Conservation (phyloP, 1,139 yeast genomes). For the Candida gigantensis region DNA sequence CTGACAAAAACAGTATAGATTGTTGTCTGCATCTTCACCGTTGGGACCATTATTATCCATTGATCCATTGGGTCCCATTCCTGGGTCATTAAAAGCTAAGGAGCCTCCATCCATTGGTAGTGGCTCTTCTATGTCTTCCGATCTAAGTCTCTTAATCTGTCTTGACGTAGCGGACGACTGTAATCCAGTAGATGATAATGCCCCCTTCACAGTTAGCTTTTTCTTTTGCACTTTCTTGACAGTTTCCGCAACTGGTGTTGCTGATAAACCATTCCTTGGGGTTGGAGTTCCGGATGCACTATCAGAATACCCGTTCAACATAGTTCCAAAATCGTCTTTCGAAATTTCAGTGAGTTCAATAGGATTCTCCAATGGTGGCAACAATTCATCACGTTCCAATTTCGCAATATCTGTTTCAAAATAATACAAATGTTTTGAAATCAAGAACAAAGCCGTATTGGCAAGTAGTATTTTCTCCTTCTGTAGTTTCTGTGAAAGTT, state of each 20-base stretch:
- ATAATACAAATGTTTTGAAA: conserved; percentile 70
- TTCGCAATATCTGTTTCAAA: conserved; percentile 76
- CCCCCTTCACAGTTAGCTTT: conserved; percentile 19
- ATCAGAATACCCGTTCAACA: conserved; percentile 23
- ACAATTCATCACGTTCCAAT: conserved; percentile 75
- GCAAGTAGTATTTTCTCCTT: conserved; percentile 78
- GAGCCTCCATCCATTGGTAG: conserved; percentile 15
- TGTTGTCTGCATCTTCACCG: conserved; percentile 64
- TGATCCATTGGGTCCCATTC: conserved; percentile 9
- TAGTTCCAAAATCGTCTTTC: conserved; percentile 16
- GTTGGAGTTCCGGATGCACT: conserved; percentile 33
- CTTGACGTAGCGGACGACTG: conserved; percentile 15
- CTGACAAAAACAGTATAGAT: conserved; percentile 78
- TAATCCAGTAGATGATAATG: conserved; percentile 3
- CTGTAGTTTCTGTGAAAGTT: conserved; percentile 61
- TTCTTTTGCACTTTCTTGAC: conserved; percentile 31
- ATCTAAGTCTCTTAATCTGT: conserved; percentile 28
- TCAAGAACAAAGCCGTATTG: conserved; percentile 76
- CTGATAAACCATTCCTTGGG: conserved; percentile 27
- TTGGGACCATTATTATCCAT: conserved; percentile 8
- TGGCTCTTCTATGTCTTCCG: conserved; percentile 24
- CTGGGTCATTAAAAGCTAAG: conserved; percentile 17
- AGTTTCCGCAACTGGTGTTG: conserved; percentile 2
- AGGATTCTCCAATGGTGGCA: conserved; percentile 54
- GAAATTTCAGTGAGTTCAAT: conserved; percentile 19